Evolutionary conservation across 768 basidiomycete species (phyloP), one percentile per base, ranked within the genome.

Genomic region (Lentinula raphanica): DNA sequence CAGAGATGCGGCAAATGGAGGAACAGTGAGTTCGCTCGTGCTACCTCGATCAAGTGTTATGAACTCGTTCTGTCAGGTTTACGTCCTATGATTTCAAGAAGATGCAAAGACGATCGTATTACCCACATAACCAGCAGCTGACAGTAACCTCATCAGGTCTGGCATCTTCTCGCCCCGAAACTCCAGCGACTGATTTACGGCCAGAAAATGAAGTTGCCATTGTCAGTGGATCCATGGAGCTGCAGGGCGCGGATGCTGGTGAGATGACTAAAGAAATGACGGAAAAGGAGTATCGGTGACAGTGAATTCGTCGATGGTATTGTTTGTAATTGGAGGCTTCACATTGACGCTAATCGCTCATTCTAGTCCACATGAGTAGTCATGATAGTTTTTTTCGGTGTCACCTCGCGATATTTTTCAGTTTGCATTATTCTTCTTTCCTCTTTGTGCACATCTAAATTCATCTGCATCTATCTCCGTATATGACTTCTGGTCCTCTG

Each of bases 1-100:
- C 84, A 0, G 97, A 99, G 71, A 94, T 95, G 92, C 78, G 91
- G 60, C 88, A 94, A 74, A 97, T 98, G 94, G 97, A 99, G 73
- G 94, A 98, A 69, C 94, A 96, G 94, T 98, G 66, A 59, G 82
- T 74, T n/a, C 31, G 8, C 44, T 53, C 56, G 27, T 53, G 63
- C 61, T 32, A 58, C 56, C 48, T 29, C 57, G 39, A 21, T 60
- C 49, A 61, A 13, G 9, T 21, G 31, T 49, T 49, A 54, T 49
- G 59, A 46, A 42, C 27, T 44, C 46, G 11, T 45, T 51, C 19
- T 32, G 19, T 15, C 63, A 96, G 94, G 71, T 97, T 97, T 71
- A 87, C 88, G 15, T 79, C 88, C 5, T 97, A 97, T 66, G 94
- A 98, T 72, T 96, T 92, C 72, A 88, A 87, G 73, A 89, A 87